Evolutionary conservation across 192 early-diverging fungal species (phyloP).

Genomic region (Globomyces pollinis-pini): DNA sequence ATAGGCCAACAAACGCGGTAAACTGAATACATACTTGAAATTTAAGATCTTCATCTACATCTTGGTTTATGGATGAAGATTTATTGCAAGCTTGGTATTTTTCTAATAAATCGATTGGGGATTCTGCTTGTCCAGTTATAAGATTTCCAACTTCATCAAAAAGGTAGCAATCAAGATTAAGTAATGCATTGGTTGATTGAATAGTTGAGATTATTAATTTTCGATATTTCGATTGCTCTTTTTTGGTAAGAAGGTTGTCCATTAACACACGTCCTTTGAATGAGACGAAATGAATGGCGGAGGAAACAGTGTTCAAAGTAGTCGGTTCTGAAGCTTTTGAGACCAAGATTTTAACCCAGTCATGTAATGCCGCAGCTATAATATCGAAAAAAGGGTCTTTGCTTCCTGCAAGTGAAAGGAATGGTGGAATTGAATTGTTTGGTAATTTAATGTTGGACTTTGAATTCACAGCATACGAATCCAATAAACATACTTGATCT

Average conservation of each 20-base stretch:
- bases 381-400: not conserved
- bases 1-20: no score
- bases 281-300: not conserved
- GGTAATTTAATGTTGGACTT: no score
- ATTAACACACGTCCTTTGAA: not conserved
- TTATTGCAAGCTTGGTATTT: no score
- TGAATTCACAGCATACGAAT: no score
- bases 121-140: not conserved
- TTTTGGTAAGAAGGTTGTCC: not conserved
- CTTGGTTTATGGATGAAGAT: no score
- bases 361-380: not conserved
- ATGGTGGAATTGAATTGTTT: not conserved
- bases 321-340: no score
- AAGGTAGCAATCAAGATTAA: slow-evolving; percentile 1
- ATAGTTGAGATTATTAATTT: not conserved
- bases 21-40: no score
- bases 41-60: no score
- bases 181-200: not conserved
- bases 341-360: not conserved
- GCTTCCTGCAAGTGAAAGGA: not conserved
- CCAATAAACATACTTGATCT: no score
- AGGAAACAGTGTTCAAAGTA: no score
- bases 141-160: slow-evolving; percentile 8
- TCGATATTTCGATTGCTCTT: not conserved
- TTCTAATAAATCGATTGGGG: not conserved